These are phyloP conservation scores for Sarocladium oryzae DNA, from an alignment of 2,329 filamentous ascomycete species.

Conservation along the genomic window DNA sequence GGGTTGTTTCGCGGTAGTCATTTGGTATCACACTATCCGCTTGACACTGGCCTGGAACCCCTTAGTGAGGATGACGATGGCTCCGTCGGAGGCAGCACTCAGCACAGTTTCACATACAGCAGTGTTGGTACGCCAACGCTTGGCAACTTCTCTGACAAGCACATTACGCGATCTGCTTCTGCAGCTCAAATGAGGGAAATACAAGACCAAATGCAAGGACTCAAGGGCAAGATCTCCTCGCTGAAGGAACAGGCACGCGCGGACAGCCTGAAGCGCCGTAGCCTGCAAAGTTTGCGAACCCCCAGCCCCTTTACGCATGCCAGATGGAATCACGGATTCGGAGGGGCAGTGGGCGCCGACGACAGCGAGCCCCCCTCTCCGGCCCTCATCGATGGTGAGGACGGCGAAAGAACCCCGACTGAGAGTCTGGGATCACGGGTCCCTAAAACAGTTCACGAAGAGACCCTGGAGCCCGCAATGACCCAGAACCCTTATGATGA, in stretches of 20 bases:
- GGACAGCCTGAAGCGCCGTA: conserved; percentile 71
- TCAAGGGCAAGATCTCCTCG: conserved; percentile 78
- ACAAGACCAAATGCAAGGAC: conserved; percentile 76
- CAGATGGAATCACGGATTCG: conserved; percentile 24
- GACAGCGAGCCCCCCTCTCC: conserved; percentile 4
- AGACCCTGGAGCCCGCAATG: not conserved
- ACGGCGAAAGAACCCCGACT: conserved; percentile 4
- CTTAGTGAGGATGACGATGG: conserved; percentile 46
- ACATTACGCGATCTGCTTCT: conserved; percentile 60
- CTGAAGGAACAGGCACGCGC: conserved; percentile 72
- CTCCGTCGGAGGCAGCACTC: conserved; percentile 21
- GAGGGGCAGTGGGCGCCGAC: not conserved
- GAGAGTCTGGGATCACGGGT: not conserved
- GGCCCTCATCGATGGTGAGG: not conserved
- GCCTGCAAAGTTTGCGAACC: conserved; percentile 66
- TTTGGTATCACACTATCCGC: conserved; percentile 32
- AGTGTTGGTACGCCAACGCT: conserved; percentile 39
- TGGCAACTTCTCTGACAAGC: conserved; percentile 35
- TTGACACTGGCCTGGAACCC: conserved; percentile 42
- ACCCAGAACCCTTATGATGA: not conserved
- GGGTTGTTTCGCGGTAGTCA: conserved; percentile 14
- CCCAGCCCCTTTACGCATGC: conserved; percentile 76
- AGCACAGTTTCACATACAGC: conserved; percentile 27
- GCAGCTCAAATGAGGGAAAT: conserved; percentile 67
- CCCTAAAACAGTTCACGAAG: not conserved